Evolutionary conservation across 495 filamentous ascomycete genomes (phyloP).

Genomic region (Xanthoparmelia taractica): DNA sequence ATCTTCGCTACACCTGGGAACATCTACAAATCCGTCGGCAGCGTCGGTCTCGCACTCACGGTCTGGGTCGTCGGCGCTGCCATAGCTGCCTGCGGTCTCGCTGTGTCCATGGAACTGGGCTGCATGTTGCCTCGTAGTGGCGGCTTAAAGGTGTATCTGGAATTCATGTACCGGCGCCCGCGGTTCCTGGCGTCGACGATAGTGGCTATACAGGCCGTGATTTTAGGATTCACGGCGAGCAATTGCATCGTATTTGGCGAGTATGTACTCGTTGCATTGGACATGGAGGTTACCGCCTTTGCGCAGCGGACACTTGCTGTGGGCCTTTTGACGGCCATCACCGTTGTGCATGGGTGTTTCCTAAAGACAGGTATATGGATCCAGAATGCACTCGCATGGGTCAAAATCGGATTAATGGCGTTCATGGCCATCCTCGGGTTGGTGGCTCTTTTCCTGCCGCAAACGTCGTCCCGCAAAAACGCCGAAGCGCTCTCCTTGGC

Average conservation of each 20-base stretch:
- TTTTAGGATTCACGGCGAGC: conserved; percentile 62
- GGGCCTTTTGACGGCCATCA: conserved; percentile 56
- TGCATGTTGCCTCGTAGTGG: conserved; percentile 66
- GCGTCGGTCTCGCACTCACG: conserved; percentile 54
- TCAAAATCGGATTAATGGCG: conserved; percentile 61
- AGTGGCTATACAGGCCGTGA: conserved; percentile 57
- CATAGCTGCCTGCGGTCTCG: conserved; percentile 52
- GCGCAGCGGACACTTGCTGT: conserved; percentile 59
- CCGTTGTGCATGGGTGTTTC: conserved; percentile 51
- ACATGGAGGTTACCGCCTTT: conserved; percentile 55
- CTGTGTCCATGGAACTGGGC: conserved; percentile 59
- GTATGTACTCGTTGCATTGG: conserved; percentile 58
- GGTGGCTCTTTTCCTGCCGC: conserved; percentile 31
- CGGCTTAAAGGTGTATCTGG: conserved; percentile 69
- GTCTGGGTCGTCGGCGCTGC: conserved; percentile 59
- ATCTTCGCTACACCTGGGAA: conserved; percentile 69
- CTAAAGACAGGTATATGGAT: conserved; percentile 63
- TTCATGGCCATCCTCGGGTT: conserved; percentile 57
- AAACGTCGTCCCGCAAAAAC: conserved; percentile 16
- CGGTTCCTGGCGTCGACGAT: conserved; percentile 62
- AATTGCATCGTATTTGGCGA: conserved; percentile 65
- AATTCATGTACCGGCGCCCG: conserved; percentile 63
- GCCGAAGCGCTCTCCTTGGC: conserved; percentile 30
- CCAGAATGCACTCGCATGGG: conserved; percentile 55
- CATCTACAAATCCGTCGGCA: conserved; percentile 60